Base-by-base conservation (phyloP, 2,329 filamentous ascomycete species). In the Calonectria honghensis region DNA sequence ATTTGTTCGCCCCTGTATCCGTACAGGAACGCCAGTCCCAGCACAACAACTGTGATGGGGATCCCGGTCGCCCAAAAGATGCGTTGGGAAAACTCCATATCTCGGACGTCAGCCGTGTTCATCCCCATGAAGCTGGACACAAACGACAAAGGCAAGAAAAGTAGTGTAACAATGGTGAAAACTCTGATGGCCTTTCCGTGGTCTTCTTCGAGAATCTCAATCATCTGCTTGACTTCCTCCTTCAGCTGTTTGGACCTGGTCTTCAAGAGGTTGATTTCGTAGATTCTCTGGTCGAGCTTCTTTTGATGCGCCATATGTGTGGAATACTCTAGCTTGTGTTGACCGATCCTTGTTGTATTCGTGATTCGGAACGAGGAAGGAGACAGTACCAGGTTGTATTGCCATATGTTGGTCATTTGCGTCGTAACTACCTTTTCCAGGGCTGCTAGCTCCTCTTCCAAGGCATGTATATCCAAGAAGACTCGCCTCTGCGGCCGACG, bases 91-190 rank as follows among this genome's bases (percentile, higher is more conserved):
- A 80, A 73, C 6, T 84, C 78, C 78, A 85, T 68, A 72, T 88
- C 82, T 27, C 86, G 82, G 9, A 88, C 81, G 74, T 87, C 87
- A 27, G 81, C 79, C 4, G 86, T 86, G 77, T 88, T 88, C 85
- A 88, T 88, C 31, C 86, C 86, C 74, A 88, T 82, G 68, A 86
- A 84, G 67, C 83, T 84, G 4, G 79, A 39, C 6, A 75, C 51
- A 35, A 75, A 74, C 7, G 73, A 76, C 11, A 77, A 76, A 2
- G 85, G 85, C 16, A 86, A 75, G 75, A 86, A 86, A 27, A 87
- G 80, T 16, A 86, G 80, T 2, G 85, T 86, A 9, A 86, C 85
- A 70, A 86, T 83, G 27, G 86, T 87, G 75, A 87, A 86, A 1
- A 82, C 80, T 4, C 81, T 74, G 39, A 85, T 83, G 7, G 81